Evolutionary conservation across 768 basidiomycete genomes (phyloP).

Genomic region (Suillus paluster): DNA sequence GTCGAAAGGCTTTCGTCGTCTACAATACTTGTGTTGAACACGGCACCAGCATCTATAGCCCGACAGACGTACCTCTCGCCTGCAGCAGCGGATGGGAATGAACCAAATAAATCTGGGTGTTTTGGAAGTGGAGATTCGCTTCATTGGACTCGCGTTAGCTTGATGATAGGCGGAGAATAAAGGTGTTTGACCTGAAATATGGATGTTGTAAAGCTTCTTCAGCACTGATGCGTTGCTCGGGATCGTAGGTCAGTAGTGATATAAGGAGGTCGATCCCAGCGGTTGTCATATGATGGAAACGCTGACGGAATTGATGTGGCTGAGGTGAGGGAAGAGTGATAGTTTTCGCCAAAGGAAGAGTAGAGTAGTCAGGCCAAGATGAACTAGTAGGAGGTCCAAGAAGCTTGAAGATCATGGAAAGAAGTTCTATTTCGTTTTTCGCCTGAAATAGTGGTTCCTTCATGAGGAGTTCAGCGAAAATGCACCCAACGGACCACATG

Average conservation of each 20-base stretch:
- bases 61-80: slow-evolving; percentile 80
- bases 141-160: slow-evolving; percentile 7
- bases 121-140: slow-evolving; percentile 96
- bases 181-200: slow-evolving; percentile 75
- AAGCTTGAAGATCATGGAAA: slow-evolving; percentile 93
- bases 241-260: slow-evolving; percentile 87
- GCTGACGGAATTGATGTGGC: slow-evolving; percentile 77
- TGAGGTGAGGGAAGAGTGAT: slow-evolving; percentile 78
- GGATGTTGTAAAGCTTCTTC: slow-evolving; percentile 90
- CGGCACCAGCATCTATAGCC: background rate
- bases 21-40: slow-evolving; percentile 30
- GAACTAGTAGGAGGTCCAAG: slow-evolving; percentile 89
- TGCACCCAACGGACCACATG: slow-evolving; percentile 99
- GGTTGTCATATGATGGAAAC: slow-evolving; percentile 82
- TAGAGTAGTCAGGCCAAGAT: slow-evolving; percentile 85
- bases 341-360: slow-evolving; percentile 81
- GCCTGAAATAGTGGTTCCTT: slow-evolving; percentile 98
- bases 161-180: slow-evolving; percentile 1
- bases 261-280: slow-evolving; percentile 86
- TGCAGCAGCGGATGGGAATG: slow-evolving; percentile 94
- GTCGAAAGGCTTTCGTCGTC: slow-evolving; percentile 76
- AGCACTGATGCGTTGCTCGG: slow-evolving; percentile 82
- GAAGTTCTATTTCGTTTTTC: slow-evolving; percentile 91
- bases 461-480: slow-evolving; percentile 93
- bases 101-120: slow-evolving; percentile 93